Evolutionary conservation across 345 rosid species (phyloP), one percentile per base, ranked within the genome.

Genomic region (Linum lewisii): DNA sequence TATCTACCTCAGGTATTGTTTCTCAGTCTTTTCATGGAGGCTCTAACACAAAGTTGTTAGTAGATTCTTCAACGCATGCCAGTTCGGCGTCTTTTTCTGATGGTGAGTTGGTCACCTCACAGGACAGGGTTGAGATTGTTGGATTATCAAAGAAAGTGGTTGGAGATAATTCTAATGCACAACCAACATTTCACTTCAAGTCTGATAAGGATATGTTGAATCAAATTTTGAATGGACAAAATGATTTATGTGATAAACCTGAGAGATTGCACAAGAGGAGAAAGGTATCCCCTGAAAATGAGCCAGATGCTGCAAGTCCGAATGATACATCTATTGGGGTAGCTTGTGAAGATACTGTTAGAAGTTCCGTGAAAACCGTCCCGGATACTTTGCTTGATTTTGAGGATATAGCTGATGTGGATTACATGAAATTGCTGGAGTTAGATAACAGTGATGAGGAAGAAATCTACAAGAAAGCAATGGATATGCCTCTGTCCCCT

Each of bases 61-160:
- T 71, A 85, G 79, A 75, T 84, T 86, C 82, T 77, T 89, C 83
- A 71, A 77, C 82, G 72, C 77, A 78, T 81, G 89, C 87, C 76
- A 75, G 83, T 78, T 69, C 79, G 54, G 79, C 81, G 74, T 85
- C 94, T 71, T 86, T 86, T 86, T 86, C 97, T 84, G 94, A 89
- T 78, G 77, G 82, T 78, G 81, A 78, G 77, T 82, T 84, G 78
- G 79, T 78, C 81, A 82, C 87, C 77, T 85, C 94, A 81, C 95
- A 89, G 89, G 99, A 65, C 75, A 78, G 49, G 77, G 84, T 67
- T 74, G 74, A 69, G 59, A 44, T 72, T 73, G 69, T 66, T 71
- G 83, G 74, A 57, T 68, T 80, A 57, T 63, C 90, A 38, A 69
- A 75, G 44, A 74, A 77, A 75, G 45, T 64, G 58, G 67, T 67